Percentiles rank a stretch among this genome's conserved stretches.
phyloP scores from a whole-genome alignment of 1,284 basidiomycete species.

The Afroboletus lepidellus region DNA sequence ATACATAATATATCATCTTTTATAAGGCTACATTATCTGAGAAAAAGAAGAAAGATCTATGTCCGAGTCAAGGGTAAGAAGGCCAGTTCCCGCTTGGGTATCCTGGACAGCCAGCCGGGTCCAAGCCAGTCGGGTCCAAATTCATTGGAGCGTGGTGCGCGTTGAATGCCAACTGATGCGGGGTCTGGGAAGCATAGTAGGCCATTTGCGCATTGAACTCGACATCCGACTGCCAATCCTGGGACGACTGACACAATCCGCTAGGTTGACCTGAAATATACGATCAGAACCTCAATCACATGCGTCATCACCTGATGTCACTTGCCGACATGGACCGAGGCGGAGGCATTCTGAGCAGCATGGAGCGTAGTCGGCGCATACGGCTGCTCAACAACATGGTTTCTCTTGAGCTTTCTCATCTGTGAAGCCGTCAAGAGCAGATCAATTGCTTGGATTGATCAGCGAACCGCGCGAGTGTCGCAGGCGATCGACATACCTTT shows the following conservation, averaged over 20 bases:
- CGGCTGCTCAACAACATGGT: background rate
- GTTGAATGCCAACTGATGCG: background rate
- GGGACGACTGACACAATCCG: background rate
- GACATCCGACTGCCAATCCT: background rate
- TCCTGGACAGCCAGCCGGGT: background rate
- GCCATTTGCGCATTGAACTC: background rate
- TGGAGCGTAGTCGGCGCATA: background rate
- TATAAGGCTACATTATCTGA: constrained; percentile 6
- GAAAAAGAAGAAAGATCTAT: background rate
- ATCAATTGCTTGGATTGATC: constrained; percentile 10
- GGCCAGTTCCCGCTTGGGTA: background rate
- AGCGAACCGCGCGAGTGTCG: background rate
- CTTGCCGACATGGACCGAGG: constrained; percentile 6
- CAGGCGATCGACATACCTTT: constrained; percentile 10
- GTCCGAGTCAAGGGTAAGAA: background rate
- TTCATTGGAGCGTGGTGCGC: background rate
- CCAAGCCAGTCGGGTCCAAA: no score
- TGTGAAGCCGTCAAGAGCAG: constrained; percentile 10
- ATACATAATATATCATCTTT: background rate
- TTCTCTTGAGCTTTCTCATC: background rate
- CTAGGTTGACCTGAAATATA: constrained; percentile 1
- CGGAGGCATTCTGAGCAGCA: background rate
- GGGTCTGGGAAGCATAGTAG: background rate
- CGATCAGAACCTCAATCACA: constrained; percentile 3
- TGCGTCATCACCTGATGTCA: background rate